Conservation (phyloP, 352 stramenopile genomes). For the Aphanomyces invadans region DNA sequence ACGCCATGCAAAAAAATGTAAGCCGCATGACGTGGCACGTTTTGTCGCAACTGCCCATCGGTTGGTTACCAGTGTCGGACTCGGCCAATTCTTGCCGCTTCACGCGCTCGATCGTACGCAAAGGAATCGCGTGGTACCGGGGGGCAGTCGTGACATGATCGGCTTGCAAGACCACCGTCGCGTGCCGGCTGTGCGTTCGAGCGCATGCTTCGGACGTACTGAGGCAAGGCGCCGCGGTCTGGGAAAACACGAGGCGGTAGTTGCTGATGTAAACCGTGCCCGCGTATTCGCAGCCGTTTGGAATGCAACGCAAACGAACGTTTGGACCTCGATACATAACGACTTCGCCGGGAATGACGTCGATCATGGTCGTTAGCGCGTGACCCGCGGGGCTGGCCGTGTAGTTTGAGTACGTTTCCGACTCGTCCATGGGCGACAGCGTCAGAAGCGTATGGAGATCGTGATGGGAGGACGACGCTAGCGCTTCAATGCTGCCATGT, state of each 20-base stretch:
- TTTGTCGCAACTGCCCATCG: neutral
- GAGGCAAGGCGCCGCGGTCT: neutral
- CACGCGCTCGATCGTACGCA: slow-evolving; percentile 60
- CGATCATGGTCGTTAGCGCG: slow-evolving; percentile 31
- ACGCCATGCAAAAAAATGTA: neutral
- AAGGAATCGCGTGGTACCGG: slow-evolving; percentile 56
- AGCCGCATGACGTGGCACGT: neutral
- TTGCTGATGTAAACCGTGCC: slow-evolving; percentile 73
- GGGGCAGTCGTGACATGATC: slow-evolving; percentile 12
- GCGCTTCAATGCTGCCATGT: neutral
- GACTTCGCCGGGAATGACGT: slow-evolving; percentile 58
- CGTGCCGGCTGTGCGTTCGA: neutral
- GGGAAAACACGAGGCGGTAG: slow-evolving; percentile 63
- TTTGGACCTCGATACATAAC: slow-evolving; percentile 55
- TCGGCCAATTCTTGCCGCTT: slow-evolving; percentile 73
- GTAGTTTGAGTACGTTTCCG: slow-evolving; percentile 20
- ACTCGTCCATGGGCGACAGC: slow-evolving; percentile 25
- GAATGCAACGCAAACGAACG: slow-evolving; percentile 47
- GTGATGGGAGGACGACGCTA: slow-evolving; percentile 9
- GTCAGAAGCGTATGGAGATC: neutral
- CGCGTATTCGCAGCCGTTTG: slow-evolving; percentile 32
- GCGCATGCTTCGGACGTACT: neutral
- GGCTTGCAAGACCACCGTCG: neutral
- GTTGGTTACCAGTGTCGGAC: slow-evolving; percentile 44
- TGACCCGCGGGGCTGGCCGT: slow-evolving; percentile 28